phyloP scores from a whole-genome alignment of 225 moss, liverwort and hornwort genomes.

The Asterella californica region DNA sequence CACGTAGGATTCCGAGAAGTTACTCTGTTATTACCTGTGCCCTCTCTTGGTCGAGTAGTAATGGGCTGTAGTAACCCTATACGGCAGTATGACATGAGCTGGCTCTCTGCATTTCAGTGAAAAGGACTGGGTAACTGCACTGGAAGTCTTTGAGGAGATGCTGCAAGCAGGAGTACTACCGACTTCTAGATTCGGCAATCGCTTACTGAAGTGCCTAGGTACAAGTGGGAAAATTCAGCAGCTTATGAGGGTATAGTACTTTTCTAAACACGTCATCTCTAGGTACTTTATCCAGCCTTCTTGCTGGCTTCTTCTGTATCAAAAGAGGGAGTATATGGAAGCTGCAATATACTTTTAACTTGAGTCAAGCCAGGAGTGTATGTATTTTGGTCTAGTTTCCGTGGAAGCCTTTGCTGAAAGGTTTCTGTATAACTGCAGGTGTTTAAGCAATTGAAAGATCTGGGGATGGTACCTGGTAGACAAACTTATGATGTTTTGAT shows the following conservation, averaged over 20 bases:
- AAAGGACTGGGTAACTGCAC: slow-evolving; percentile 64
- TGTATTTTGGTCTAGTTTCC: neutral
- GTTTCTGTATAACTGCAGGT: slow-evolving; percentile 38
- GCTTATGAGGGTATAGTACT: slow-evolving; percentile 52
- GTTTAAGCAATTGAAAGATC: slow-evolving; percentile 48
- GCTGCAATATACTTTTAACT: too few relatives aligned
- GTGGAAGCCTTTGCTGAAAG: neutral
- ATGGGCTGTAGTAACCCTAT: neutral
- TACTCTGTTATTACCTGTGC: neutral
- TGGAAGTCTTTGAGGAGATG: slow-evolving; percentile 58
- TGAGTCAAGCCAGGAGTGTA: too few relatives aligned
- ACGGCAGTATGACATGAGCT: neutral
- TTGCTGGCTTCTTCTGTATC: neutral
- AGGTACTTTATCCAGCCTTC: neutral
- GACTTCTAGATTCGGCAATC: slow-evolving; percentile 45
- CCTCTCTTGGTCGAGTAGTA: neutral
- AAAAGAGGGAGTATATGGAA: neutral
- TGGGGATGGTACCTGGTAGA: slow-evolving; percentile 46
- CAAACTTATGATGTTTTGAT: slow-evolving; percentile 55
- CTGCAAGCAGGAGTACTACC: slow-evolving; percentile 41
- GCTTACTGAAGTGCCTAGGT: slow-evolving; percentile 64
- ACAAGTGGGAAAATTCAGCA: slow-evolving; percentile 64
- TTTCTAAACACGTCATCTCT: neutral
- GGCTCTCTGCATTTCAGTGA: slow-evolving; percentile 47
- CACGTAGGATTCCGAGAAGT: neutral